These are phyloP conservation scores for Ambrosia hybrid DNA, from an alignment of 140 eudicot genomes.

Conservation along the genomic window DNA sequence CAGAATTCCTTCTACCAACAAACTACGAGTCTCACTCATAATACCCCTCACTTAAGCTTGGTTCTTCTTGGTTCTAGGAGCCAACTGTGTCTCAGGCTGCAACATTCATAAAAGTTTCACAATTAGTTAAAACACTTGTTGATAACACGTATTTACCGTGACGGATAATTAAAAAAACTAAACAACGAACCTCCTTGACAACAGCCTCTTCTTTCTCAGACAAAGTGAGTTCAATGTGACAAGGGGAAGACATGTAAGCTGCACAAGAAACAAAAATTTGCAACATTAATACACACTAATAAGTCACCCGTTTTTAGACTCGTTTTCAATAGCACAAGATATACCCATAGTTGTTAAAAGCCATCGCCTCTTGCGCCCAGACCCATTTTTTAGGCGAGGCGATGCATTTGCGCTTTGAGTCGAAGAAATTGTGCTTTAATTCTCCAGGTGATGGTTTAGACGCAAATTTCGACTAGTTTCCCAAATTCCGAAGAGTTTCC, in stretches of 20 bases:
- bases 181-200: constrained; percentile 43
- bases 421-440: too few species aligned
- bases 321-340: background rate
- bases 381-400: too few species aligned
- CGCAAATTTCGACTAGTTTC: too few species aligned
- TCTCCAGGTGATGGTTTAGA: too few species aligned
- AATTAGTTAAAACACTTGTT: background rate
- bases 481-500: too few species aligned
- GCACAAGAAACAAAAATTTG: background rate
- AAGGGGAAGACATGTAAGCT: constrained; percentile 50
- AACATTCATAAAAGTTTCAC: constrained; percentile 25
- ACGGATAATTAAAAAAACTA: background rate
- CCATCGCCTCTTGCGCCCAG: too few species aligned
- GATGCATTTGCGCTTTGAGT: too few species aligned
- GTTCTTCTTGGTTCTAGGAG: constrained; percentile 51
- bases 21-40: constrained; percentile 15
- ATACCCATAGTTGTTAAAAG: too few species aligned
- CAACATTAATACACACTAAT: background rate
- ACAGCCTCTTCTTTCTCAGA: constrained; percentile 57
- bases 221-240: constrained; percentile 50
- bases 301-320: background rate
- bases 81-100: constrained; percentile 62
- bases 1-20: constrained; percentile 14
- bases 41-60: constrained; percentile 32
- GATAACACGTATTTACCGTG: background rate